Conservation (phyloP, 176 grass and related monocot genomes). For the Paspalum vaginatum region DNA sequence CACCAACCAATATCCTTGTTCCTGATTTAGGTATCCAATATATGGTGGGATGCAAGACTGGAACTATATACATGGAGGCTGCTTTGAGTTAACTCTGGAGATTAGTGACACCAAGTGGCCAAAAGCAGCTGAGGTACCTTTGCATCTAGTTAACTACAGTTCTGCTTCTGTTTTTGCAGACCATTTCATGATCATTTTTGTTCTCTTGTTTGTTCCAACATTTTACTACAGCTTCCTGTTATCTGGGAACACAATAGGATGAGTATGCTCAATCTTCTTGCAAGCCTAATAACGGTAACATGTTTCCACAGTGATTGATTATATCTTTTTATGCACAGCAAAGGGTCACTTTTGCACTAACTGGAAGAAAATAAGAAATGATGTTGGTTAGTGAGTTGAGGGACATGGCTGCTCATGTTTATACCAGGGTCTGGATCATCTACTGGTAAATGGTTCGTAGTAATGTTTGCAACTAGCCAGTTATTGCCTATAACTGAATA, state of each 20-base stretch:
- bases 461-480: neutral
- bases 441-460: neutral
- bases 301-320: constrained; percentile 20
- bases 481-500: constrained; percentile 9
- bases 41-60: constrained; percentile 99
- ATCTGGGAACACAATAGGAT: constrained; percentile 94
- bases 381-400: constrained; percentile 7
- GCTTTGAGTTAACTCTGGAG: constrained; percentile 98
- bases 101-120: constrained; percentile 95
- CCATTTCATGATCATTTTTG: constrained; percentile 22
- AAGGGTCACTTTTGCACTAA: neutral
- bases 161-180: constrained; percentile 2
- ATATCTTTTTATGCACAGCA: constrained; percentile 7
- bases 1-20: constrained; percentile 31
- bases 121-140: constrained; percentile 79
- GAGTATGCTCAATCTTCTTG: constrained; percentile 93
- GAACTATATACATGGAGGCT: constrained; percentile 97
- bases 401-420: constrained; percentile 21
- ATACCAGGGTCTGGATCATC: neutral
- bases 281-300: constrained; percentile 85
- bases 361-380: constrained; percentile 20
- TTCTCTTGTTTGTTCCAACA: constrained; percentile 30
- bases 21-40: constrained; percentile 85
- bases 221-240: constrained; percentile 60
- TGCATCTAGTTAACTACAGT: constrained; percentile 22